A percentile compares a stretch with the other conserved stretches of the same genome.
Evolutionary conservation across 257 asterid genomes (phyloP).

Genomic region (Plantago elongata): DNA sequence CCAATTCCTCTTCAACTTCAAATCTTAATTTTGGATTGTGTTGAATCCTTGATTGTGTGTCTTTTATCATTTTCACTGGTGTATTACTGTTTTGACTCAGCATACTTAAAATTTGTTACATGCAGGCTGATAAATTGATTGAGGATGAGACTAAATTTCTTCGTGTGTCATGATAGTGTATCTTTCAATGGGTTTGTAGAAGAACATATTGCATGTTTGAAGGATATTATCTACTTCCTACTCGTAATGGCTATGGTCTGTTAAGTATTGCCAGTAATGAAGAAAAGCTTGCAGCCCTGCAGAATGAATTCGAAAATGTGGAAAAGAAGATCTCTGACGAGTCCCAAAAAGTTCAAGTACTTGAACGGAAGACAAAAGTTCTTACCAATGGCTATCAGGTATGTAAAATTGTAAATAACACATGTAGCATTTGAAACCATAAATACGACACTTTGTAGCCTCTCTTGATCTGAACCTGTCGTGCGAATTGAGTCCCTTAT

Average conservation of each 20-base stretch:
- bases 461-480: no score
- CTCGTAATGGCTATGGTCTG: slow-evolving; percentile 72
- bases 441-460: no score
- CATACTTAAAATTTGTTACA: neutral
- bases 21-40: neutral
- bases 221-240: slow-evolving; percentile 85
- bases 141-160: slow-evolving; percentile 54
- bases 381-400: slow-evolving; percentile 95
- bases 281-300: slow-evolving; percentile 82
- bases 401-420: neutral
- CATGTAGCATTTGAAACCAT: no score
- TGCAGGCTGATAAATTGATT: slow-evolving; percentile 73
- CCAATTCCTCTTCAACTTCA: no score
- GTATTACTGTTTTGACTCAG: neutral
- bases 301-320: slow-evolving; percentile 74
- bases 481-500: neutral
- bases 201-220: slow-evolving; percentile 72
- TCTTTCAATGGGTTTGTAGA: slow-evolving; percentile 70
- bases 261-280: slow-evolving; percentile 82
- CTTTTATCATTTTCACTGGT: neutral
- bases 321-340: slow-evolving; percentile 86
- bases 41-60: neutral
- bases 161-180: slow-evolving; percentile 74
- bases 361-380: slow-evolving; percentile 80
- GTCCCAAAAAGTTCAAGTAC: slow-evolving; percentile 74